Percentiles rank a stretch among this genome's conserved stretches.
phyloP scores from a whole-genome alignment of 2,329 filamentous ascomycete species.

The Harringtonia lauricola region DNA sequence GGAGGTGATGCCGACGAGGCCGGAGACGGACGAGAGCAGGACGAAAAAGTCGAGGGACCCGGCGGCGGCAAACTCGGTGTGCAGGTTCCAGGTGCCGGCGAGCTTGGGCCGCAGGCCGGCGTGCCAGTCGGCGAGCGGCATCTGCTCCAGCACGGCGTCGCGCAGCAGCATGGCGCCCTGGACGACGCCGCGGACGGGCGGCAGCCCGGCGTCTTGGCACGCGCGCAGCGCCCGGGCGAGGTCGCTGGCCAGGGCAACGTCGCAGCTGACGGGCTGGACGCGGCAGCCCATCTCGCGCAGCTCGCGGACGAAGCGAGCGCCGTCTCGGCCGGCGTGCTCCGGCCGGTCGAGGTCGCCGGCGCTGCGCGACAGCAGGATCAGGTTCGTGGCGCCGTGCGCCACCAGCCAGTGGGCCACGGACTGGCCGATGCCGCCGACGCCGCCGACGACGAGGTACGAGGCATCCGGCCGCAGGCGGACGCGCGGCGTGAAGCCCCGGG shows the following conservation, averaged over 20 bases:
- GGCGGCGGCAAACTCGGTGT: not conserved
- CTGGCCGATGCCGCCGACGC: constrained; percentile 24
- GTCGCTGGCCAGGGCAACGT: not conserved
- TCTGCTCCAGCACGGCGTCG: constrained; percentile 5
- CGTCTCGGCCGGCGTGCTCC: not conserved
- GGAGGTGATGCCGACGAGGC: constrained; percentile 22
- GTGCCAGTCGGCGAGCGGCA: constrained; percentile 5
- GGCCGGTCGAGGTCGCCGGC: not conserved
- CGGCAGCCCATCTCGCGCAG: not conserved
- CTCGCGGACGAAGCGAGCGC: not conserved
- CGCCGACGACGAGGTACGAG: constrained; percentile 25
- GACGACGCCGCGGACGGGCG: constrained; percentile 29
- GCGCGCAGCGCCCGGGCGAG: not conserved
- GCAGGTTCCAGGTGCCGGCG: constrained; percentile 6
- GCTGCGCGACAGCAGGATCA: constrained; percentile 20
- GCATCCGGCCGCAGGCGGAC: constrained; percentile 2
- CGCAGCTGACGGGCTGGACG: not conserved
- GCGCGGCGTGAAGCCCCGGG: not conserved
- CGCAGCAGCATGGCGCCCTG: constrained; percentile 30
- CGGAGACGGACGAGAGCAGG: constrained; percentile 26
- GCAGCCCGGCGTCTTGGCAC: constrained; percentile 3
- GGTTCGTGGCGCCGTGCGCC: constrained; percentile 14
- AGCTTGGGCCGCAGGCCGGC: constrained; percentile 9
- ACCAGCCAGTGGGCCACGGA: constrained; percentile 22
- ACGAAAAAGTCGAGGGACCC: constrained; percentile 26